Evolutionary conservation across 345 rosid genomes (phyloP), one percentile per base, ranked within the genome.

Genomic region (Rhodomyrtus tomentosa): DNA sequence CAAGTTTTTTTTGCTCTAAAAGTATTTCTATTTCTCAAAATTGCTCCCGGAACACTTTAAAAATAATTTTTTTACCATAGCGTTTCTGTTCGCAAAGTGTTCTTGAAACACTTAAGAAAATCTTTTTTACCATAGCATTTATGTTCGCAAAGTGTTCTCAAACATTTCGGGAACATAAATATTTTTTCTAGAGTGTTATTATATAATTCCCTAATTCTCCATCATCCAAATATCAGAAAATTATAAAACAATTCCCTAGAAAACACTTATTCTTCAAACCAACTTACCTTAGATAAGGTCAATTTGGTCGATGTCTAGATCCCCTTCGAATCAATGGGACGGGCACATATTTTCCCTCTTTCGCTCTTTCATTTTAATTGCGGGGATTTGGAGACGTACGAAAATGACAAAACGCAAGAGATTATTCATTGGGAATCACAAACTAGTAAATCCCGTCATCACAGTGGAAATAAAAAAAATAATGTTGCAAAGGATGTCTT

Each of bases 141-240:
- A n/a, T n/a, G n/a, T n/a, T n/a, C n/a, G n/a, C n/a, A n/a, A n/a
- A n/a, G n/a, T n/a, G n/a, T n/a, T n/a, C n/a, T n/a, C n/a, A n/a
- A n/a, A n/a, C n/a, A n/a, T n/a, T n/a, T n/a, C n/a, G n/a, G n/a
- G n/a, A n/a, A n/a, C n/a, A n/a, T n/a, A n/a, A n/a, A n/a, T n/a
- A n/a, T n/a, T n/a, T n/a, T n/a, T n/a, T n/a, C n/a, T n/a, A n/a
- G n/a, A n/a, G n/a, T n/a, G n/a, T n/a, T n/a, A n/a, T n/a, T n/a
- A n/a, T n/a, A n/a, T n/a, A n/a, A n/a, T n/a, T n/a, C n/a, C n/a
- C n/a, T 3, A 62, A 11, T 14, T 62, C 7, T 29, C 5, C 10
- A 1, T 8, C 0, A 7, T 59, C 1, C 3, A 62, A 18, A 68
- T 0, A 68, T 1, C 16, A 0, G 4, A 59, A 29, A 59, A 29